Evolutionary conservation across 176 grass and related monocot species (phyloP).

Genomic region (Puya raimondii): DNA sequence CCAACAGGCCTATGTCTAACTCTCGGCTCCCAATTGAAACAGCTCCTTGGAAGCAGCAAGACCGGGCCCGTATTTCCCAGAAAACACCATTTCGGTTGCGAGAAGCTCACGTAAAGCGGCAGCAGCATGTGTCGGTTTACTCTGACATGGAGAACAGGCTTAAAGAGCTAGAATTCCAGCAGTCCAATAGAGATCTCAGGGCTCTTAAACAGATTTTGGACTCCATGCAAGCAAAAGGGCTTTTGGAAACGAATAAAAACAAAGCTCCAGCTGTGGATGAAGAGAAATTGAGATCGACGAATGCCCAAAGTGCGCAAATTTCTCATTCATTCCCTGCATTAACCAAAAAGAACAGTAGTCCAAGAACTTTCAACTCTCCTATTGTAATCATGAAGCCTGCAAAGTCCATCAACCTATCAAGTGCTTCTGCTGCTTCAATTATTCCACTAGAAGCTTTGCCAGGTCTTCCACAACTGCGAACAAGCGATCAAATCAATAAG

Average conservation of each 20-base stretch:
- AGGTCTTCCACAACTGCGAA: constrained; percentile 33
- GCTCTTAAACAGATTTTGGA: constrained; percentile 83
- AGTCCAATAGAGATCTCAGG: constrained; percentile 70
- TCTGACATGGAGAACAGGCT: constrained; percentile 84
- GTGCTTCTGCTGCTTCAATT: constrained; percentile 26
- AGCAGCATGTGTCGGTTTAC: constrained; percentile 51
- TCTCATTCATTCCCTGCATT: constrained; percentile 7
- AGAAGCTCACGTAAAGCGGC: constrained; percentile 35
- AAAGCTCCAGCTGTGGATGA: constrained; percentile 12
- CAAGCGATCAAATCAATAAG: constrained; percentile 34
- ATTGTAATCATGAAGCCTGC: constrained; percentile 95
- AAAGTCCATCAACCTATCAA: constrained; percentile 40
- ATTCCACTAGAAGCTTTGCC: constrained; percentile 37
- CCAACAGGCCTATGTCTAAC: constrained; percentile 32
- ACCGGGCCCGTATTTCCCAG: constrained; percentile 52
- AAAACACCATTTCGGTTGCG: constrained; percentile 43
- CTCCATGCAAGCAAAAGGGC: constrained; percentile 87
- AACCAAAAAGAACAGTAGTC: constrained; percentile 21
- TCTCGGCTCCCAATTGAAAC: constrained; percentile 62
- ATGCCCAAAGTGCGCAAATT: constrained; percentile 6
- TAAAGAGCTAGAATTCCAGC: constrained; percentile 82
- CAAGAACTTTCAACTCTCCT: constrained; percentile 56
- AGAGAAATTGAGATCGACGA: constrained; percentile 18
- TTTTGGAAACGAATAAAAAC: constrained; percentile 58
- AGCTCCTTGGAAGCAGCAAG: constrained; percentile 79